A percentile compares a stretch with the other conserved stretches of the same genome.
Conservation (phyloP, 2,329 filamentous ascomycete genomes). For the Dichotomopilus funicola region DNA sequence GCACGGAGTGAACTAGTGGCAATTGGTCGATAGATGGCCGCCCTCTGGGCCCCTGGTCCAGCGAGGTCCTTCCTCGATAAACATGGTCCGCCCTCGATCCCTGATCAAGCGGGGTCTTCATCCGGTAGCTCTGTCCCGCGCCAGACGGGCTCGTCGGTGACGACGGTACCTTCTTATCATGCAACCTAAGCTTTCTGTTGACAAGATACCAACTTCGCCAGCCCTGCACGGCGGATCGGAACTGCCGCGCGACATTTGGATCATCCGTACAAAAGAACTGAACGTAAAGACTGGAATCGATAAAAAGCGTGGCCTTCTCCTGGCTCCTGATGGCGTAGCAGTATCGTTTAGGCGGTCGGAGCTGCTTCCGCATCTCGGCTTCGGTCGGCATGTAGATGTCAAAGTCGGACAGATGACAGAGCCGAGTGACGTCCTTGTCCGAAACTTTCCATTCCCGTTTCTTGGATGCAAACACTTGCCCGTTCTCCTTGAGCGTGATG, state of each 20-base stretch:
- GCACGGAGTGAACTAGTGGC: conserved; percentile 14
- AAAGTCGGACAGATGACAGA: conserved; percentile 87
- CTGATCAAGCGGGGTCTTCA: conserved; percentile 23
- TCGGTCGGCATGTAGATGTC: conserved; percentile 78
- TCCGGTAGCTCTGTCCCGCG: background rate
- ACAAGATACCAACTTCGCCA: conserved; percentile 94
- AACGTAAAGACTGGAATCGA: conserved; percentile 77
- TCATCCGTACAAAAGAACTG: conserved; percentile 89
- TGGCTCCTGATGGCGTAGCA: conserved; percentile 91
- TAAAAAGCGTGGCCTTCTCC: conserved; percentile 78
- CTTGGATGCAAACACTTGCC: conserved; percentile 67
- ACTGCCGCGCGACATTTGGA: conserved; percentile 55
- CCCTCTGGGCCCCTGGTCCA: conserved; percentile 16
- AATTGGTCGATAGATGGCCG: conserved; percentile 25
- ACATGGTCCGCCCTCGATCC: background rate
- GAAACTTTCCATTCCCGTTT: conserved; percentile 52
- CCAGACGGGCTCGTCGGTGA: conserved; percentile 24
- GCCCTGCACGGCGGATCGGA: conserved; percentile 63
- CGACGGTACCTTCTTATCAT: conserved; percentile 26
- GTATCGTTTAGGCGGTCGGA: conserved; percentile 77
- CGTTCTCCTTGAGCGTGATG: conserved; percentile 64
- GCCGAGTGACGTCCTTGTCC: conserved; percentile 60
- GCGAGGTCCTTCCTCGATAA: conserved; percentile 15
- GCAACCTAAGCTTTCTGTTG: conserved; percentile 51
- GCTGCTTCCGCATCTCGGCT: conserved; percentile 58